phyloP scores from a whole-genome alignment of 164 flowering plant species.

The Warburgia ugandensis region DNA sequence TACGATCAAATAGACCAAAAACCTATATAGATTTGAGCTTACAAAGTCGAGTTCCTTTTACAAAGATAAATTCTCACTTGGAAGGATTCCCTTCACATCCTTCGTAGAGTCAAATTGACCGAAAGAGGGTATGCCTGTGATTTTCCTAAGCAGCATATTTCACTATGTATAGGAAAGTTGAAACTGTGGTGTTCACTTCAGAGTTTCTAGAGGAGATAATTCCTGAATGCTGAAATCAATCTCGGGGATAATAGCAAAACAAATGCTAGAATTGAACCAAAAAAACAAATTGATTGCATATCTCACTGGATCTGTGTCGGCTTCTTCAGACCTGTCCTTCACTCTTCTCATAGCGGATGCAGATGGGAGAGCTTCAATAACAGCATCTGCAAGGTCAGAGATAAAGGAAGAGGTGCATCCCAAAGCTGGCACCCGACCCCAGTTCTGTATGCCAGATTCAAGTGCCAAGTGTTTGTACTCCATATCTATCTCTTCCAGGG shows the following conservation, averaged over 20 bases:
- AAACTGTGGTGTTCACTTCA: too few relatives aligned
- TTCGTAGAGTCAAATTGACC: too few relatives aligned
- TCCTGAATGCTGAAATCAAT: too few relatives aligned
- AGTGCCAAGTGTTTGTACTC: constrained; percentile 90
- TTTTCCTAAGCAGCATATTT: too few relatives aligned
- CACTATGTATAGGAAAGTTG: too few relatives aligned
- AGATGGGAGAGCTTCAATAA: constrained; percentile 79
- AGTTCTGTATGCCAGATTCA: constrained; percentile 89
- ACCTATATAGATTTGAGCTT: too few relatives aligned
- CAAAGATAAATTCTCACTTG: too few relatives aligned
- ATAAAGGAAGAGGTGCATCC: constrained; percentile 76
- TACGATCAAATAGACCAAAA: too few relatives aligned
- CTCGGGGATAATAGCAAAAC: constrained; percentile 60
- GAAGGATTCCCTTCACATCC: too few relatives aligned
- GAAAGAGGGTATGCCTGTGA: too few relatives aligned
- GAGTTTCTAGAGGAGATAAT: too few relatives aligned
- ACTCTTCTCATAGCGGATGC: constrained; percentile 50
- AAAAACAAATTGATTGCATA: constrained; percentile 46
- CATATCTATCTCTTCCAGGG: constrained; percentile 97
- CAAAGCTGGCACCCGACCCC: constrained; percentile 97
- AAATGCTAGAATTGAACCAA: constrained; percentile 73
- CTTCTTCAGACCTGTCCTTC: constrained; percentile 21
- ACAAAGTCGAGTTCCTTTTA: too few relatives aligned
- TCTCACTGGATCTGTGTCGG: constrained; percentile 33
- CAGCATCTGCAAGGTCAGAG: constrained; percentile 89